These are phyloP conservation scores for Marasmius oreades DNA, from an alignment of 1,284 basidiomycete species.

Conservation along the genomic window DNA sequence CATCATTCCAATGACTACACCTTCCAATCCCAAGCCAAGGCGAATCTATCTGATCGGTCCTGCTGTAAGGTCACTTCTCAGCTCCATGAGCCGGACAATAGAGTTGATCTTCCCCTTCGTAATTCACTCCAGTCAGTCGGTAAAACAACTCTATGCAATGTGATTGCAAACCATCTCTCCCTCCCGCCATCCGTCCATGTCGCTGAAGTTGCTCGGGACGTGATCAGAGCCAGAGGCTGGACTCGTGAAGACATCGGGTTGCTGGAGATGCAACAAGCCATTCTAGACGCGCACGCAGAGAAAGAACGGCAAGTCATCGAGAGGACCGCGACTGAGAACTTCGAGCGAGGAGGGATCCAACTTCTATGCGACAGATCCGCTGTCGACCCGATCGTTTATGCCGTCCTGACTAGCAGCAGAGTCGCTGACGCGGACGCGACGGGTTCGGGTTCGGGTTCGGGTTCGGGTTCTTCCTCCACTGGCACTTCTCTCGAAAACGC, in stretches of 20 bases:
- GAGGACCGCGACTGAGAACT: conserved; percentile 4
- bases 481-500: conserved; percentile 13
- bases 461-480: too few relatives aligned
- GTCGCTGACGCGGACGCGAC: conserved; percentile 26
- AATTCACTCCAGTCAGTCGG: conserved; percentile 43
- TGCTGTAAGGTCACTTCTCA: conserved; percentile 31
- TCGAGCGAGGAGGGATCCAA: conserved; percentile 18
- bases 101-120: neutral
- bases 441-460: too few relatives aligned
- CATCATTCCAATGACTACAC: neutral
- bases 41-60: conserved; percentile 50
- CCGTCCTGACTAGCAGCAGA: conserved; percentile 39
- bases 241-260: conserved; percentile 44
- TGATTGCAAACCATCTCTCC: conserved; percentile 38
- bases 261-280: conserved; percentile 58
- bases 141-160: conserved; percentile 61
- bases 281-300: conserved; percentile 50
- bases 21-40: too few relatives aligned
- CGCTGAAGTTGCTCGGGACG: conserved; percentile 55
- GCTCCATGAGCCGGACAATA: too few relatives aligned
- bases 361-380: conserved; percentile 61
- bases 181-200: conserved; percentile 38
- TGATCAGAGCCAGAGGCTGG: conserved; percentile 50
- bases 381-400: conserved; percentile 60
- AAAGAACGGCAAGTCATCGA: conserved; percentile 33